Evolutionary conservation across 1,284 basidiomycete genomes (phyloP), one percentile per base, ranked within the genome.

Genomic region (Abortiporus biennis): DNA sequence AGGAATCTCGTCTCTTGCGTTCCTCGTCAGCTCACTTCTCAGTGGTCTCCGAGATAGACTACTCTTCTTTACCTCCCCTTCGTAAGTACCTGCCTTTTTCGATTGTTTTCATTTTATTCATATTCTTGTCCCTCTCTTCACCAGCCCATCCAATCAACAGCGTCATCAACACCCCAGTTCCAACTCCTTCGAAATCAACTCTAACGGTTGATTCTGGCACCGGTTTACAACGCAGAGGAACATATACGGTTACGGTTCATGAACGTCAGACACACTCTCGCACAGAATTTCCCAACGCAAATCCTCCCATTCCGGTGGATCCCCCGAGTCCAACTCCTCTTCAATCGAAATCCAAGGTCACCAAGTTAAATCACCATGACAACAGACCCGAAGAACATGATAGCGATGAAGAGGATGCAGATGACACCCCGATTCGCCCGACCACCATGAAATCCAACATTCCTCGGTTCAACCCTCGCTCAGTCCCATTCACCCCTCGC

Each of bases 241-340:
- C 76, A 15, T 88, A 85, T 59, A 77, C 69, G 30, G 85, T 88
- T 43, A 85, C 72, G 16, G 68, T 88, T 17, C 78, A 76, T 53
- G 62, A 69, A 38, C 80, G 82, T 36, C 74, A 69, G 43, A 71
- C 73, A 13, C 78, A 80, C 45, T 69, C 76, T 36, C 66, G 69
- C 38, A 79, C 79, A 11, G 80, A 82, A 49, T 81, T 82, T 47
- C 78, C 79, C 8, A 69, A 76, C 40, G 76, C 78, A 11, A 79
- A 78, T 51, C 69, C 72, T 30, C 57, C 48, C 33, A 52, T 25
- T 50, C 55, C 1, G 53, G 50, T 49, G 49, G 63, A 55, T 46
- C 55, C 47, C 6, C 31, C 36, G 22, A 55, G 48, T 15, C 29
- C 42, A 6, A 19, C 29, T 17, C 2, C 49, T 36, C n/a, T n/a